Percentiles rank a stretch among this genome's conserved stretches.
Conservation (phyloP, 192 early-diverging fungal genomes). For the Radiomyces spectabilis region DNA sequence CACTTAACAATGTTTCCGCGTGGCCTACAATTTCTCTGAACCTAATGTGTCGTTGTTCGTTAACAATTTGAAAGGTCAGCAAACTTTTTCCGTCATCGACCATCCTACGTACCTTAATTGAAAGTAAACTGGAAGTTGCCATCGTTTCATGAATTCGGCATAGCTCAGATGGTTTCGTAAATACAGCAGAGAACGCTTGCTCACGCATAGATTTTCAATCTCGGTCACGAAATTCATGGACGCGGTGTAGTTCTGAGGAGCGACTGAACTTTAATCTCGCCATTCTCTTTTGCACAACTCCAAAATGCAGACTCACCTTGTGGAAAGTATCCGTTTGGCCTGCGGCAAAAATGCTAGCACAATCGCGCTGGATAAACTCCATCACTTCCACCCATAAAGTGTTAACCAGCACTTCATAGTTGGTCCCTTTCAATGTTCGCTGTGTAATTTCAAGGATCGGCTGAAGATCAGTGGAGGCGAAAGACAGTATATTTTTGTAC, state of each 20-base stretch:
- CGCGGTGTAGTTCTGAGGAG: constrained; percentile 42
- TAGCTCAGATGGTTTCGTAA: constrained; percentile 42
- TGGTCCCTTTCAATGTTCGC: constrained; percentile 47
- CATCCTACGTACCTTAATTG: constrained; percentile 38
- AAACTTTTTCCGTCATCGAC: too few species aligned
- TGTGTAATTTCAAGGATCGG: constrained; percentile 48
- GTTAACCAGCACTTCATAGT: constrained; percentile 56
- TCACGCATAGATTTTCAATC: constrained; percentile 38
- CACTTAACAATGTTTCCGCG: constrained; percentile 28
- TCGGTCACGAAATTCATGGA: constrained; percentile 46
- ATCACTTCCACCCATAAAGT: constrained; percentile 49
- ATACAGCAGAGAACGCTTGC: constrained; percentile 35
- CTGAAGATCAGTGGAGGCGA: constrained; percentile 40
- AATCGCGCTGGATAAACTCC: constrained; percentile 37
- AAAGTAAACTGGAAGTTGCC: constrained; percentile 58
- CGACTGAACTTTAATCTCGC: too few species aligned
- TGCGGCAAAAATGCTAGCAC: constrained; percentile 47
- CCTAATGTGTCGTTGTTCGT: constrained; percentile 2
- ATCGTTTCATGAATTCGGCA: constrained; percentile 47
- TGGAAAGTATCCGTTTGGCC: constrained; percentile 68
- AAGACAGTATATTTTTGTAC: constrained; percentile 48
- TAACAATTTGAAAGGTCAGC: neutral
- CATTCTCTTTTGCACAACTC: too few species aligned
- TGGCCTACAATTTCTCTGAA: constrained; percentile 38
- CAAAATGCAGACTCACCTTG: too few species aligned